Percentiles rank a stretch among this genome's conserved stretches.
Evolutionary conservation across 495 filamentous ascomycete species (phyloP).

Genomic region (Lepraria neglecta): DNA sequence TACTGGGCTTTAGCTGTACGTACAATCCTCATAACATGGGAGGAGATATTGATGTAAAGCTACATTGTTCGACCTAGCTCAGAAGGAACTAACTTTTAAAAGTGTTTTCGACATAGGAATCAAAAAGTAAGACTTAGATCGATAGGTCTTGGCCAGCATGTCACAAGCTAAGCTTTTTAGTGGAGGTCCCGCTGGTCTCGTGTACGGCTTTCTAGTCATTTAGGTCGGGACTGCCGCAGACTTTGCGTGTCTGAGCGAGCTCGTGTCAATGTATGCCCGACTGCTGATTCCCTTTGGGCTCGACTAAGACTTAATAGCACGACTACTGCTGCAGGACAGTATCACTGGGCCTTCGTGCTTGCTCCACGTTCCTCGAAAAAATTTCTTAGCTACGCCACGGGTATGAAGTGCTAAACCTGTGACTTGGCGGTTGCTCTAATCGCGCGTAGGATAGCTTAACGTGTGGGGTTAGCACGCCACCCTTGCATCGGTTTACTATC

Average conservation of each 20-base stretch:
- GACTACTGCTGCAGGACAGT: conserved; percentile 15
- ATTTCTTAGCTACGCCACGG: conserved; percentile 15
- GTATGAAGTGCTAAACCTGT: background rate
- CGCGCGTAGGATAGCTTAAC: conserved; percentile 39
- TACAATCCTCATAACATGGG: conserved; percentile 47
- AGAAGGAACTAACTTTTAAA: conserved; percentile 10
- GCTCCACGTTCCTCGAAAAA: conserved; percentile 7
- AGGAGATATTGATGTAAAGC: conserved; percentile 24
- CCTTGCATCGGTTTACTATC: conserved; percentile 35
- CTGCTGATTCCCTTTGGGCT: background rate
- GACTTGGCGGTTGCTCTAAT: background rate
- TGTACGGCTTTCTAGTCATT: conserved; percentile 46
- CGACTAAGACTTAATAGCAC: conserved; percentile 1
- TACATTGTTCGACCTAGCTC: background rate
- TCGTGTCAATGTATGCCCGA: conserved; percentile 35
- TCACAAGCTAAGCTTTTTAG: conserved; percentile 21
- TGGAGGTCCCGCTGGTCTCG: conserved; percentile 46
- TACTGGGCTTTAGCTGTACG: conserved; percentile 46
- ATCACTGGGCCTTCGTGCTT: conserved; percentile 15
- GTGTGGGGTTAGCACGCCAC: conserved; percentile 42
- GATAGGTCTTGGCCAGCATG: no score
- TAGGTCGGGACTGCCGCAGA: conserved; percentile 38
- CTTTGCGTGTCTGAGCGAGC: conserved; percentile 36
- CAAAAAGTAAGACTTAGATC: conserved; percentile 29
- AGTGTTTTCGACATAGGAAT: conserved; percentile 36